Evolutionary conservation across 1,284 basidiomycete species (phyloP).

Genomic region (Leccinum fuscescens): DNA sequence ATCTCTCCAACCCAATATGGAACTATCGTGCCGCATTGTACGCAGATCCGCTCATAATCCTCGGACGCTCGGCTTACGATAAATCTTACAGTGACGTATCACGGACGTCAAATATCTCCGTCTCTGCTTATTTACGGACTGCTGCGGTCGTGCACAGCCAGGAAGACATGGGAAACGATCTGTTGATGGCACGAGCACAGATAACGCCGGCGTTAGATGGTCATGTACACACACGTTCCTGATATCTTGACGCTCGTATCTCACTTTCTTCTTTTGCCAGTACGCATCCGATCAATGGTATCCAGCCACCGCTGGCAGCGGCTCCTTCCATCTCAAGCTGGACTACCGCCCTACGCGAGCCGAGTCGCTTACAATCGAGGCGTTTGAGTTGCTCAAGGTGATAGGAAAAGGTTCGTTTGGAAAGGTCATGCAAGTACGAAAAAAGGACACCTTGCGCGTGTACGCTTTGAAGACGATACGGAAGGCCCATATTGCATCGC

Average conservation of each 20-base stretch:
- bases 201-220: constrained; percentile 86
- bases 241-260: constrained; percentile 2
- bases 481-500: constrained; percentile 97
- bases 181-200: constrained; percentile 90
- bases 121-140: constrained; percentile 85
- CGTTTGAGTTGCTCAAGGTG: constrained; percentile 96
- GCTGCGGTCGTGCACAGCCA: constrained; percentile 47
- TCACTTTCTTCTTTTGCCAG: constrained; percentile 34
- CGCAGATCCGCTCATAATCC: constrained; percentile 31
- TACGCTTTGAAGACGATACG: constrained; percentile 99
- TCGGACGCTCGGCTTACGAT: constrained; percentile 1
- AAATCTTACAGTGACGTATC: constrained; percentile 68
- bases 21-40: constrained; percentile 97
- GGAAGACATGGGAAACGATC: constrained; percentile 77
- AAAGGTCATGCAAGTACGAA: constrained; percentile 97
- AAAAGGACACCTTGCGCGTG: constrained; percentile 96
- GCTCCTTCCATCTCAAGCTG: constrained; percentile 94
- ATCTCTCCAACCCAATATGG: constrained; percentile 84
- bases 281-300: constrained; percentile 88
- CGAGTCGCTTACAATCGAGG: constrained; percentile 88
- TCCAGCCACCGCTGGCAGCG: constrained; percentile 76
- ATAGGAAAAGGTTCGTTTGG: constrained; percentile 98
- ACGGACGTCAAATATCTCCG: constrained; percentile 85
- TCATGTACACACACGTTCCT: constrained; percentile 45
- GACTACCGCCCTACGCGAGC: constrained; percentile 86